Percentiles rank a stretch among this genome's conserved stretches.
Evolutionary conservation across 768 basidiomycete species (phyloP).

Genomic region (Serendipita sp.): DNA sequence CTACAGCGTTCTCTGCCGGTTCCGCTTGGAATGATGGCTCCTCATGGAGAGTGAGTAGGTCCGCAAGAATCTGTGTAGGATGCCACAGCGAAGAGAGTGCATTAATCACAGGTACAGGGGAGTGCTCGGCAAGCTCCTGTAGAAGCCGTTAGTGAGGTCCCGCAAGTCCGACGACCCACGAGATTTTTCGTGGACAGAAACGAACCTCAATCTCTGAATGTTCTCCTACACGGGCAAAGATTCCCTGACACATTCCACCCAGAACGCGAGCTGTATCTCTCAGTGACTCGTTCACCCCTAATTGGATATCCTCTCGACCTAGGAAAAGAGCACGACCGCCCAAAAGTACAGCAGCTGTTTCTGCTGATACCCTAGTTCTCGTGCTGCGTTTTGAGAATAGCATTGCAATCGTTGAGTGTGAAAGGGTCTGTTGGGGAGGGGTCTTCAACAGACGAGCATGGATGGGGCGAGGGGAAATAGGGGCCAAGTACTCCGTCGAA

Average conservation of each 20-base stretch:
- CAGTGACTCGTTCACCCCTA: slow-evolving; percentile 84
- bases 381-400: slow-evolving; percentile 91
- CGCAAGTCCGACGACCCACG: not conserved
- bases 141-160: not conserved
- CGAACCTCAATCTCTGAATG: slow-evolving; percentile 85
- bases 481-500: slow-evolving; percentile 52
- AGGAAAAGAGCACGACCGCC: slow-evolving; percentile 87
- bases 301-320: slow-evolving; percentile 78
- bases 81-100: slow-evolving; percentile 94
- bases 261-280: slow-evolving; percentile 80
- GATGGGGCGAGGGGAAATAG: slow-evolving; percentile 22
- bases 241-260: slow-evolving; percentile 89
- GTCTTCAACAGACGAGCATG: slow-evolving; percentile 25
- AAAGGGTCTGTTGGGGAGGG: slow-evolving; percentile 58
- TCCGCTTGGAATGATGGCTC: not conserved
- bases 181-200: not conserved
- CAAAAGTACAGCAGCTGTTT: slow-evolving; percentile 62
- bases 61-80: slow-evolving; percentile 89
- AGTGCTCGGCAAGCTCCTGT: slow-evolving; percentile 80
- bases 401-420: slow-evolving; percentile 73
- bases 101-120: slow-evolving; percentile 88
- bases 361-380: slow-evolving; percentile 75
- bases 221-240: slow-evolving; percentile 89
- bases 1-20: not conserved
- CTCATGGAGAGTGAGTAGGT: slow-evolving; percentile 81